These are phyloP conservation scores for Colletotrichum endophyticum DNA, from an alignment of 2,329 filamentous ascomycete genomes.

Conservation along the genomic window DNA sequence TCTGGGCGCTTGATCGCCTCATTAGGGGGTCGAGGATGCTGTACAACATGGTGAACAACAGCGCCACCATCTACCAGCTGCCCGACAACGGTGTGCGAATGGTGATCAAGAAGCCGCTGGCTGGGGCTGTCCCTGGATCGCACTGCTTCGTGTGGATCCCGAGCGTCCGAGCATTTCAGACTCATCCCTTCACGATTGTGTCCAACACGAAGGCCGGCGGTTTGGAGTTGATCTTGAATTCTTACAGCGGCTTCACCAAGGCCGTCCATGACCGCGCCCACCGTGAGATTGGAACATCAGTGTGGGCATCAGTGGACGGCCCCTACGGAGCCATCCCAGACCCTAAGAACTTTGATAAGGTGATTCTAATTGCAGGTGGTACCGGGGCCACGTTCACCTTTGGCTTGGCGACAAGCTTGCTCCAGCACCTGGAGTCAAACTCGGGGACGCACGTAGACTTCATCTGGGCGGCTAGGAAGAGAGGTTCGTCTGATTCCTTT, in stretches of 20 bases:
- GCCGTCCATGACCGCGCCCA: constrained; percentile 49
- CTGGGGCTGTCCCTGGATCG: constrained; percentile 17
- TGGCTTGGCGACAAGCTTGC: constrained; percentile 12
- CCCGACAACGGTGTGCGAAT: constrained; percentile 49
- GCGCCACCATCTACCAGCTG: constrained; percentile 46
- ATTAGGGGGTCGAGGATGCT: constrained; percentile 33
- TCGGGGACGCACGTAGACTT: not conserved
- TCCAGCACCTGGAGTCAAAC: not conserved
- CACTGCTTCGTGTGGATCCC: constrained; percentile 65
- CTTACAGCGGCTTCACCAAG: constrained; percentile 56
- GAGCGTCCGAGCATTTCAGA: constrained; percentile 52
- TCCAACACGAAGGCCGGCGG: constrained; percentile 36
- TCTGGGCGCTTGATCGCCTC: constrained; percentile 52
- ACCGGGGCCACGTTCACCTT: constrained; percentile 29
- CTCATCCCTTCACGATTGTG: constrained; percentile 62
- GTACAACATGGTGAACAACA: constrained; percentile 42
- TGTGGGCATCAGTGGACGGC: constrained; percentile 55
- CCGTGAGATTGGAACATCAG: constrained; percentile 40
- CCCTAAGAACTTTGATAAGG: constrained; percentile 29
- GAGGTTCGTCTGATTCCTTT: not conserved
- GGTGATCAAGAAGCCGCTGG: constrained; percentile 46
- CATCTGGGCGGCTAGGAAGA: not conserved
- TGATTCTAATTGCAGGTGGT: constrained; percentile 26
- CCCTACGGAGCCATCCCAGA: constrained; percentile 58
- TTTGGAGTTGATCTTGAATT: constrained; percentile 55